A percentile compares a stretch with the other conserved stretches of the same genome.
phyloP scores from a whole-genome alignment of 345 rosid species.

The Murraya paniculata region DNA sequence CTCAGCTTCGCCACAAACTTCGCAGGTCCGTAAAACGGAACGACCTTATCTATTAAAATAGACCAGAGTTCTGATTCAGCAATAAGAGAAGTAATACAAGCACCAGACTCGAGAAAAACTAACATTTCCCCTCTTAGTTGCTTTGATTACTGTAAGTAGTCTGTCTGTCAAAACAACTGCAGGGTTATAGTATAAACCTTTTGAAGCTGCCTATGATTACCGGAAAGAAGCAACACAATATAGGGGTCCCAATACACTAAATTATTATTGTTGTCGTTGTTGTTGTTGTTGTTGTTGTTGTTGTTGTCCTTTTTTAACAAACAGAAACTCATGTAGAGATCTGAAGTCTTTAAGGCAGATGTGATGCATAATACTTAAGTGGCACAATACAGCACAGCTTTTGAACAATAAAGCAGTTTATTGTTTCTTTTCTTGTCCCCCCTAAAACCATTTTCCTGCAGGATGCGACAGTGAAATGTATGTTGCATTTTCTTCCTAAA shows the following conservation, averaged over 20 bases:
- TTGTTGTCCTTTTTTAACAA: background rate
- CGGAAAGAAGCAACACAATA: background rate
- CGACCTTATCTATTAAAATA: constrained; percentile 66
- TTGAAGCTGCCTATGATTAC: background rate
- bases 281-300: too few species aligned
- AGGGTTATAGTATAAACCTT: background rate
- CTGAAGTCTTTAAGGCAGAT: background rate
- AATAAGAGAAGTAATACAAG: background rate
- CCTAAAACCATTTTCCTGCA: background rate
- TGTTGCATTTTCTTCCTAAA: background rate
- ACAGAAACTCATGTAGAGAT: background rate
- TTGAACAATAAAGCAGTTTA: background rate
- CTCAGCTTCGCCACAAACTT: constrained; percentile 91
- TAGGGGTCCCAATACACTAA: background rate
- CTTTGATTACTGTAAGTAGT: background rate
- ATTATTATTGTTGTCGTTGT: too few species aligned
- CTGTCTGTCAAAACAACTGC: background rate
- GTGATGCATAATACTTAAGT: too few species aligned
- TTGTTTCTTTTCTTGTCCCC: background rate
- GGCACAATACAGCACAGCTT: background rate
- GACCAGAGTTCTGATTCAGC: background rate
- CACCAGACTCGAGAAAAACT: background rate
- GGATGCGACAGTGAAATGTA: background rate
- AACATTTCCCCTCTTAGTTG: background rate
- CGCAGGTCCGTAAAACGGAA: constrained; percentile 89